Evolutionary conservation across 352 stramenopile genomes (phyloP), one percentile per base, ranked within the genome.

Genomic region (Phytopythium cucurbitacearum): DNA sequence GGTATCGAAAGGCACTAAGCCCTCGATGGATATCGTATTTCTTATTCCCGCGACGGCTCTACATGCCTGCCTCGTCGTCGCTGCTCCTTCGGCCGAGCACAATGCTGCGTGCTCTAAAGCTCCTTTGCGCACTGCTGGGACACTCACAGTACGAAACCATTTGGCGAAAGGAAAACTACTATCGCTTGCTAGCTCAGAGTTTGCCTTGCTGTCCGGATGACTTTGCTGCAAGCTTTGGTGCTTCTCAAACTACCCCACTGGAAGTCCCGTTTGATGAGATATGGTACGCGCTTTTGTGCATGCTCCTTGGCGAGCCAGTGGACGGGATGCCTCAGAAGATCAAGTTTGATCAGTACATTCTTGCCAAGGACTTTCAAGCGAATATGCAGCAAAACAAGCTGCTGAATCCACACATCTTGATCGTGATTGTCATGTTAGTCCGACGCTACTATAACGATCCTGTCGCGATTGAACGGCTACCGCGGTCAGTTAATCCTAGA

Each of bases 101-200:
- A 7, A 35, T 44, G 41, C n/a, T 52, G 36, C 47, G 67, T 7
- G 73, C 74, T 2, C 46, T 91, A 16, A 73, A 70, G 40, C 45
- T 91, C 28, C 57, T 91, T 8, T 68, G 67, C 1, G 59, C 64
- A 3, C 47, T 91, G 16, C 63, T 89, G 28, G 59, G 62, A 35
- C 73, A 68, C 28, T 35, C 67, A 28, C 56, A 60, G 1, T 91
- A 91, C 41, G 77, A 89, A 38, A 61, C 8, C 16, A 59, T 70
- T 11, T 91, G 83, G 38, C 77, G 70, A 46, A 85, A 75, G 57
- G 79, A 91, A 21, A 76, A 79, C 8, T 91, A 79, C 53, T 91
- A 91, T 57, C 73, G 67, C 5, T 51, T 91, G 13, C 56, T 91
- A 4, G 69, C 73, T 3, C 76, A 87, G 44, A 72, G 77, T 9